Evolutionary conservation across 495 filamentous ascomycete species (phyloP), one percentile per base, ranked within the genome.

Genomic region (Terfezia claveryi): DNA sequence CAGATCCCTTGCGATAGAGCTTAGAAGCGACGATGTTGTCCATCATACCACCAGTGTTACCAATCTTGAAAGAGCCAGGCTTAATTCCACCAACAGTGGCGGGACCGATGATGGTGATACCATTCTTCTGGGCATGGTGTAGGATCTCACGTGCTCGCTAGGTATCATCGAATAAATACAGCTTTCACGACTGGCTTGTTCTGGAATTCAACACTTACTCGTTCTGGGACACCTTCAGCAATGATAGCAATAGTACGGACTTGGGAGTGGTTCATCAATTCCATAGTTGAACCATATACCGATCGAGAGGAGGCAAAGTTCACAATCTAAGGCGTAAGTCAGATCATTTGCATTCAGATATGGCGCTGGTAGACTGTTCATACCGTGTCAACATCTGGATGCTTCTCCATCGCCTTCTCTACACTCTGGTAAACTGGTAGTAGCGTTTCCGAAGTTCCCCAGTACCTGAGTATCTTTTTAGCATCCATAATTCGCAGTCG

Each of bases 1-100:
- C 88, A 54, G 92, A 96, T 62, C 91, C 91, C 72, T 85, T 86
- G 71, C 91, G 91, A 80, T 98, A 98, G 53, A 98, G 85, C 80
- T 96, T 98, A 71, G 92, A 96, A 62, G 91, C 88, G 57, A 98
- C 91, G 64, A 98, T 98, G 78, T 98, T 98, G 79, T 98, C 91
- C 91, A 98, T 98, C 91, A 98, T 98, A 71, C 91, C 91, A 79
- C 91, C 91, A 59, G 91, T 98, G 78, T 98, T 98, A 70, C 91
- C 91, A 60, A 98, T 98, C 80, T 96, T 98, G 80, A 84, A 98
- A 67, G 83, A 81, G 71, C 91, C 92, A 57, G 91, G 91, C 79
- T 98, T 98, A 76, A 98, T 95, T 66, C 91, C 91, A 79, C 91
- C 91, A 59, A 98, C 91, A 55, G 91, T 98, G 57, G 91, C 91